Evolutionary conservation across 148 eudicot species (phyloP), one percentile per base, ranked within the genome.

Genomic region (Simmondsia chinensis): DNA sequence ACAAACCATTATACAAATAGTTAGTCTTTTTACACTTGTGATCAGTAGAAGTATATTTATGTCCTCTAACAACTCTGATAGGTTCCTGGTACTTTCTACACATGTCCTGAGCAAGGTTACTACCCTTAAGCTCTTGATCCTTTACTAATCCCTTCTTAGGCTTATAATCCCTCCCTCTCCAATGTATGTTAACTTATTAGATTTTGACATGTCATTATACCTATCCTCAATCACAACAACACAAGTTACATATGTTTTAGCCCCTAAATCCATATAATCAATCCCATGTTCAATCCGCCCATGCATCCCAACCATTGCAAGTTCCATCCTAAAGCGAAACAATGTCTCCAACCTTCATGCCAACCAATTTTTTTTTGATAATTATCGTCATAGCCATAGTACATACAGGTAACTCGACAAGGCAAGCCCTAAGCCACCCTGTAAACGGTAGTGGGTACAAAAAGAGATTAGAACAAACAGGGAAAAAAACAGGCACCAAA

Each of bases 1-100:
- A 85, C 32, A 85, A 48, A 0, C 95, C 95, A 43, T 80, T 70
- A 32, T 85, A 85, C 0, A 72, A 19, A 31, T 69, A 76, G 6
- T 24, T 20, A 9, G 54, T 16, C 22, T 22, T 34, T 8, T 13
- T 49, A 10, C 39, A 29, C 17, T 2, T 3, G 11, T 13, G 20
- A 1, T 12, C 27, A 8, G 7, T 6, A 3, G 24, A 4, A 4
- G 33, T 51, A 29, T 6, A 34, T 2, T 39, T 36, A 1, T 50
- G 41, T 19, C 70, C 70, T 10, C 72, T 48, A 20, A 82, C 64
- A 29, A 80, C 87, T 48, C 87, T 64, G 3, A 81, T 69, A 0
- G 66, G 71, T n/a, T 15, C 51, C 39, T 31, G 45, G 7, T 20
- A 52, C 53, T 56, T 48, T 64, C 61, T 64, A 44, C 86, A 80